Base-by-base conservation (phyloP, 441 rosid species). In the Flueggea neowawraea region DNA sequence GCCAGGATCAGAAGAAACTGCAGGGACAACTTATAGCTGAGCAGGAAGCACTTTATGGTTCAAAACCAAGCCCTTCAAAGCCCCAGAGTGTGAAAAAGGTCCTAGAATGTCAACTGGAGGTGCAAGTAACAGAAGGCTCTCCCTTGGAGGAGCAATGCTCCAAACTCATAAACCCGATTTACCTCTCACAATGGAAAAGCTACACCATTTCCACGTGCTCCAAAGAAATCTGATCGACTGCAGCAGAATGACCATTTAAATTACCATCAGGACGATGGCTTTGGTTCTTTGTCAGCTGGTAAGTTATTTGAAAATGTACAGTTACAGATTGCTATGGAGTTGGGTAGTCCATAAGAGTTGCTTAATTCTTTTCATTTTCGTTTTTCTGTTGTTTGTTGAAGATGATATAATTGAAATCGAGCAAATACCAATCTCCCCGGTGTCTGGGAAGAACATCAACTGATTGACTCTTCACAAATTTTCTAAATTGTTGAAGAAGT, bases 11-110 rank as follows among this genome's bases (percentile, higher is more conserved):
- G 69, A 95, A 89, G 88, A 87, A 89, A 74, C 82, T 89, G 71
- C 99, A 89, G 64, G 90, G 91, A 54, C 98, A 95, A 71, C 78
- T 88, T 31, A 84, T 84, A 66, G 82, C 90, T 53, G 99, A 91
- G 72, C 98, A 91, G 77, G 97, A 91, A 69, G 92, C 75, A 17
- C 86, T 89, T 22, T 89, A 86, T 52, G 97, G 97, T 39, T 91
- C 93, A 6, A 95, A 89, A 76, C 81, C 89, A 73, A 88, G 86
- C 80, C 92, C 94, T 62, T 82, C 89, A 10, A 89, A 84, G 77
- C 65, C 82, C 52, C 87, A 64, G 54, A 75, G 72, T 57, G 82
- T 80, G 6, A 95, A 82, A 95, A 91, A 54, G 75, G 74, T 60
- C 75, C 89, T 45, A 85, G 83, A 73, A 72, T 73, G 63, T 86